Evolutionary conservation across 2,329 filamentous ascomycete species (phyloP), one percentile per base, ranked within the genome.

Genomic region (Xylariomycetidae sp.): DNA sequence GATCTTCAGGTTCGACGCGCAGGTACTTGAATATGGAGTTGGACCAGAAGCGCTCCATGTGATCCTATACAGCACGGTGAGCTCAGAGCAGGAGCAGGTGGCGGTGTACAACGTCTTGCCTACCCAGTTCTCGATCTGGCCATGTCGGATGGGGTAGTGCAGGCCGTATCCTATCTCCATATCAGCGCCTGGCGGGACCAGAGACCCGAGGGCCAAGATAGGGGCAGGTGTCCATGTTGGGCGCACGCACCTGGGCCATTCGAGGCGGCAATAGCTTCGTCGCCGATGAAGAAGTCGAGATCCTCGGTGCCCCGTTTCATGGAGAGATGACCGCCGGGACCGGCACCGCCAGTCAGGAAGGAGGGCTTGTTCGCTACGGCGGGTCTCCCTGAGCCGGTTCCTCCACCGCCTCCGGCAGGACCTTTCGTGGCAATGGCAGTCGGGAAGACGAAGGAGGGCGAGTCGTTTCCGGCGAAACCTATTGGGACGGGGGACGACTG

Each of bases 1-100:
- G 92, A 59, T 98, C 92, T 67, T 98, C 92, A 19, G 92, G 92
- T 66, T 98, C 92, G 48, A 98, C 92, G 52, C 92, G 80, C 33
- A 98, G 76, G 58, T 98, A 98, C 63, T 98, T 98, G 78, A 98
- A 98, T 67, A 98, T 98, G 44, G 92, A 98, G 69, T 96, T 96
- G 48, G 93, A 96, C 92, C 92, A 98, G 69, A 96, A 98, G 44
- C 92, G 82, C 64, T 98, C 92, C 92, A 98, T 98, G 55, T 95
- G 86, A 65, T 98, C 92, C 85, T 92, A 26, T 5, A 23, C 19
- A 9, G 18, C n/a, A 8, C 12, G 16, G 12, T 22, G 26, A 17
- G 7, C 5, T 12, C 20, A 19, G 20, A 18, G 22, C 8, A 25
- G 31, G 23, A 9, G 13, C 25, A n/a, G n/a, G n/a, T n/a, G n/a